Evolutionary conservation across 164 flowering plant species (phyloP).

Genomic region (Dillenia suffruticosa): DNA sequence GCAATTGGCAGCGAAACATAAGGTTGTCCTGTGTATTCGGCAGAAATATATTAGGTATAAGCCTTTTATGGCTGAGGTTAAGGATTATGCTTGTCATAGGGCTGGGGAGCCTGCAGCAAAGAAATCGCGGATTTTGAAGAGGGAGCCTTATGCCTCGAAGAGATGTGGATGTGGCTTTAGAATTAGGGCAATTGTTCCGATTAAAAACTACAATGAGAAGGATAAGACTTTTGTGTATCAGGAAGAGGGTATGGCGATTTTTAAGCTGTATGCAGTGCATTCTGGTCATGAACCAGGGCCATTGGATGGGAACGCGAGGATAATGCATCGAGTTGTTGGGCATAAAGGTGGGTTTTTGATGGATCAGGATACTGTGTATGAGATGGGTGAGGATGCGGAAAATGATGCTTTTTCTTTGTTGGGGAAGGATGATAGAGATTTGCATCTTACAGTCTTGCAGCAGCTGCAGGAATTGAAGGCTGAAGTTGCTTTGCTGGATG

Average conservation of each 20-base stretch:
- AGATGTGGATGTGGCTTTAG: constrained; percentile 97
- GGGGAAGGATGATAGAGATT: constrained; percentile 61
- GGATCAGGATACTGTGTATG: constrained; percentile 75
- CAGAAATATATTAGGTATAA: constrained; percentile 96
- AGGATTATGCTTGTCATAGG: constrained; percentile 97
- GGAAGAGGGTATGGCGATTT: constrained; percentile 89
- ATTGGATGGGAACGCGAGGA: constrained; percentile 95
- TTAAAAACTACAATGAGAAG: constrained; percentile 90
- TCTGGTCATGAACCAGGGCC: constrained; percentile 98
- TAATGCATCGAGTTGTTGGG: constrained; percentile 91
- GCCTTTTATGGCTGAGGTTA: constrained; percentile 99
- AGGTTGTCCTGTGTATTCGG: constrained; percentile 93
- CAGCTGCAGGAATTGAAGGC: constrained; percentile 72
- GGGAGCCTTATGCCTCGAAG: constrained; percentile 93
- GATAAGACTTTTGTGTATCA: constrained; percentile 92
- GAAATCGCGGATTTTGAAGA: constrained; percentile 73
- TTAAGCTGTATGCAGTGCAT: constrained; percentile 94
- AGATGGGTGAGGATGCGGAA: constrained; percentile 71
- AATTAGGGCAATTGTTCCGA: constrained; percentile 95
- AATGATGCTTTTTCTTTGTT: constrained; percentile 49
- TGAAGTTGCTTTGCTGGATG: constrained; percentile 71
- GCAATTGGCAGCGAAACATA: constrained; percentile 87
- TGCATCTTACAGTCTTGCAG: constrained; percentile 56
- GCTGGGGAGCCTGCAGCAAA: constrained; percentile 90
- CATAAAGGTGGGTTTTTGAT: constrained; percentile 61